A percentile compares a stretch with the other conserved stretches of the same genome.
Conservation (phyloP, 768 basidiomycete species). For the Psilocybe cyanescens region DNA sequence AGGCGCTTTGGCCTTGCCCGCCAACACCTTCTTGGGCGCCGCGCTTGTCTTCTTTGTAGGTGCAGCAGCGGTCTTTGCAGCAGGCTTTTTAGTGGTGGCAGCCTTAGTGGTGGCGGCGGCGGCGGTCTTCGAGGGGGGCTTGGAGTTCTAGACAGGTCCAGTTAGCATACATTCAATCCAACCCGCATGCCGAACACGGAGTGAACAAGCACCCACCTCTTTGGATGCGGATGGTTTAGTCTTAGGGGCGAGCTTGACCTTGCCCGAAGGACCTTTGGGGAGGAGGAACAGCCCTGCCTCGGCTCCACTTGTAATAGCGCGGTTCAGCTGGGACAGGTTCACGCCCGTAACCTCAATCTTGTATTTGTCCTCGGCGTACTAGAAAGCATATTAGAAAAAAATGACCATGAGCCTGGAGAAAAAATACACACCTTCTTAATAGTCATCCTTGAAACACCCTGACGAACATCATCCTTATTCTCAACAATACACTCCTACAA, state of each 20-base stretch:
- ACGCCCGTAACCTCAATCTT: slow-evolving; percentile 69
- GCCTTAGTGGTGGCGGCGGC: slow-evolving; percentile 36
- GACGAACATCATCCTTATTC: slow-evolving; percentile 65
- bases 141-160: slow-evolving; percentile 42
- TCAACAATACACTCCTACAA: slow-evolving; percentile 72
- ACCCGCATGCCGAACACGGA: slow-evolving; percentile 3
- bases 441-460: slow-evolving; percentile 73
- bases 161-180: background rate
- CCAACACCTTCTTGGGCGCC: slow-evolving; percentile 29
- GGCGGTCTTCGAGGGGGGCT: slow-evolving; percentile 44
- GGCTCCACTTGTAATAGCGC: slow-evolving; percentile 68
- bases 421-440: slow-evolving; percentile 76
- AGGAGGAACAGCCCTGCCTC: slow-evolving; percentile 51
- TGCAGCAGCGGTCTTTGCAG: slow-evolving; percentile 26
- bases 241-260: slow-evolving; percentile 72
- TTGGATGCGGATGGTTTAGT: slow-evolving; percentile 51
- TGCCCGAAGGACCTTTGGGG: slow-evolving; percentile 51
- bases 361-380: slow-evolving; percentile 88
- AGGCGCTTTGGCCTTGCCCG: slow-evolving; percentile 32
- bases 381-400: background rate
- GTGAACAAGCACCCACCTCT: slow-evolving; percentile 48
- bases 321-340: slow-evolving; percentile 74
- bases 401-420: background rate
- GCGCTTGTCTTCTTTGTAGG: slow-evolving; percentile 13
- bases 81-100: slow-evolving; percentile 35